A percentile compares a stretch with the other conserved stretches of the same genome.
Conservation (phyloP, 257 asterid genomes). For the Salvia hispanica region DNA sequence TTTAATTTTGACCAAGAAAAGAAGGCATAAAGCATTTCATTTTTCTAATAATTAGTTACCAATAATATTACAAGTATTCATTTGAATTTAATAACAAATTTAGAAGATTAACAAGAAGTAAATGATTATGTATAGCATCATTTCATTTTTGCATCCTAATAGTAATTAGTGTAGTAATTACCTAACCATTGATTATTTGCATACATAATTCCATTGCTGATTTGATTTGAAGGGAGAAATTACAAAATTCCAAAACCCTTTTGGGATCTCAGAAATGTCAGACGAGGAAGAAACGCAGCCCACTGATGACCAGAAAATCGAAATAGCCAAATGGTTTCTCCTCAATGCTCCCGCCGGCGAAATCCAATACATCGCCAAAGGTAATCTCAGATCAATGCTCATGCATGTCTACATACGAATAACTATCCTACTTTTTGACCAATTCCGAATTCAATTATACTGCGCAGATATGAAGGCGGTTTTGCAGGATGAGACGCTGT, state of each 20-base stretch:
- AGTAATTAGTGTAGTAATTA: too few relatives aligned
- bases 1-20: too few relatives aligned
- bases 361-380: constrained; percentile 91
- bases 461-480: constrained; percentile 68
- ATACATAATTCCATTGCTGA: not conserved
- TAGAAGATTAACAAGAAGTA: too few relatives aligned
- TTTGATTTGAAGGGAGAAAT: constrained; percentile 36
- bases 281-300: constrained; percentile 72
- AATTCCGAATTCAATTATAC: constrained; percentile 9
- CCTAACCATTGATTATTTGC: not conserved
- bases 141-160: too few relatives aligned
- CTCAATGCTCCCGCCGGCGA: constrained; percentile 96
- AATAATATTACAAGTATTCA: too few relatives aligned
- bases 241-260: constrained; percentile 33
- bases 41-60: too few relatives aligned
- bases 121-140: too few relatives aligned
- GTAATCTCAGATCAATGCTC: constrained; percentile 33
- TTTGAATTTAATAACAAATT: too few relatives aligned
- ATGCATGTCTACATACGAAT: constrained; percentile 1
- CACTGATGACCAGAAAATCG: constrained; percentile 73
- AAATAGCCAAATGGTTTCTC: constrained; percentile 96
- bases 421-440: constrained; percentile 2
- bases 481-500: constrained; percentile 69
- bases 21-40: too few relatives aligned
- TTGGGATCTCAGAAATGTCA: constrained; percentile 59